These are phyloP conservation scores for Diutina neorugosa DNA, from an alignment of 1,139 yeast genomes.

Conservation along the genomic window DNA sequence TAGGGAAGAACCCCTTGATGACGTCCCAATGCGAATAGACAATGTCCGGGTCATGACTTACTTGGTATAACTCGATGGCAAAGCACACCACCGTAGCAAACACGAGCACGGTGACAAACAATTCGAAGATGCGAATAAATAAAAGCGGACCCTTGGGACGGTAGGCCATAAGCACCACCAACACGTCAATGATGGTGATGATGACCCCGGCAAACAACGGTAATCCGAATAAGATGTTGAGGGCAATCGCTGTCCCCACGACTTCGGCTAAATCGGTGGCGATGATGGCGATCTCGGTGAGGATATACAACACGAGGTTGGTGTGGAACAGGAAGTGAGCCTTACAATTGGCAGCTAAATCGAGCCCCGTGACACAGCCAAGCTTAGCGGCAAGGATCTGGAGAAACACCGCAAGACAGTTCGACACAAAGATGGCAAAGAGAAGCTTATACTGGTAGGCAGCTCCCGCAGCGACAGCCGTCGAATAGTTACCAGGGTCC, in stretches of 20 bases:
- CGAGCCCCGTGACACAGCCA: constrained; percentile 83
- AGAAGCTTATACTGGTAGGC: constrained; percentile 48
- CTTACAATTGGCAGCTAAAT: constrained; percentile 78
- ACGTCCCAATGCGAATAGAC: constrained; percentile 41
- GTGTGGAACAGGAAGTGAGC: constrained; percentile 54
- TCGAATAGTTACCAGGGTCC: constrained; percentile 82
- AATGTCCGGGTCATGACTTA: constrained; percentile 15
- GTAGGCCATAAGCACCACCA: constrained; percentile 71
- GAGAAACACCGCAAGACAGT: constrained; percentile 59
- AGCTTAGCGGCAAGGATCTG: constrained; percentile 63
- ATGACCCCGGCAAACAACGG: constrained; percentile 10
- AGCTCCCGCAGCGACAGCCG: constrained; percentile 73
- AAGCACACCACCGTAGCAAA: constrained; percentile 79
- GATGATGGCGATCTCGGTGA: constrained; percentile 68
- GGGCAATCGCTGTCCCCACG: constrained; percentile 11
- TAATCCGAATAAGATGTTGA: constrained; percentile 9
- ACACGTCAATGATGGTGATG: constrained; percentile 10
- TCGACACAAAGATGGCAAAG: constrained; percentile 56
- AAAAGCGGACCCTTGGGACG: constrained; percentile 78
- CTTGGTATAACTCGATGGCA: constrained; percentile 58
- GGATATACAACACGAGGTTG: constrained; percentile 50
- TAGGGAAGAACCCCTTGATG: constrained; percentile 69
- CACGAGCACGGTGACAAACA: constrained; percentile 66
- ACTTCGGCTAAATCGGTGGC: constrained; percentile 12
- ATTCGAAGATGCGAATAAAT: constrained; percentile 70